Evolutionary conservation across 768 basidiomycete genomes (phyloP).

Genomic region (Lactifluus pinguis): DNA sequence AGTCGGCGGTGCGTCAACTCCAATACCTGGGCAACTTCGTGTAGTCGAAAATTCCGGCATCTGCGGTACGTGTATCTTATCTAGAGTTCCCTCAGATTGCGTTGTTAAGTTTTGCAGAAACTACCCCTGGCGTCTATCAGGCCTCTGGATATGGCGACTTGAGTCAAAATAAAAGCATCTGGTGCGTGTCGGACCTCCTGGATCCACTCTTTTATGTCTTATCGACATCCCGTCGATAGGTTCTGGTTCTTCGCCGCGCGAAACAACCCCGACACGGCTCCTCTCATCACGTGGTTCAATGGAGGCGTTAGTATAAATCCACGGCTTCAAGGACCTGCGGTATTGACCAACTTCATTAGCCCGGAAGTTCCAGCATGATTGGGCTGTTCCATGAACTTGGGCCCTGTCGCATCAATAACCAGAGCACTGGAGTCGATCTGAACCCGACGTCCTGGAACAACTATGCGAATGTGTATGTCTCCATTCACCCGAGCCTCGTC

Average conservation of each 20-base stretch:
- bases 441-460: conserved; percentile 56
- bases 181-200: conserved; percentile 26
- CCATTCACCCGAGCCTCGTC: not conserved
- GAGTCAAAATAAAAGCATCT: conserved; percentile 46
- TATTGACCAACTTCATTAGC: conserved; percentile 19
- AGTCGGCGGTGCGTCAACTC: conserved; percentile 3
- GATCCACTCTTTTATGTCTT: not conserved
- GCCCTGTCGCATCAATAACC: conserved; percentile 66
- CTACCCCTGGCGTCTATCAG: conserved; percentile 50
- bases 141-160: conserved; percentile 60
- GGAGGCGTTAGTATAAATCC: conserved; percentile 31
- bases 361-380: conserved; percentile 40
- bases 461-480: conserved; percentile 37
- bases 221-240: conserved; percentile 27
- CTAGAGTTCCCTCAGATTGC: not conserved
- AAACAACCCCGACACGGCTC: conserved; percentile 50
- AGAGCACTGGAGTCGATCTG: conserved; percentile 43
- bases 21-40: conserved; percentile 41
- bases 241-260: conserved; percentile 65
- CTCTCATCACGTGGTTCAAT: conserved; percentile 61
- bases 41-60: conserved; percentile 52
- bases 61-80: conserved; percentile 34
- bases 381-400: conserved; percentile 91
- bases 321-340: not conserved
- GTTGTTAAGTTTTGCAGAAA: conserved; percentile 29